Evolutionary conservation across 2,329 filamentous ascomycete species (phyloP).

Genomic region (Apiospora kogelbergensis): DNA sequence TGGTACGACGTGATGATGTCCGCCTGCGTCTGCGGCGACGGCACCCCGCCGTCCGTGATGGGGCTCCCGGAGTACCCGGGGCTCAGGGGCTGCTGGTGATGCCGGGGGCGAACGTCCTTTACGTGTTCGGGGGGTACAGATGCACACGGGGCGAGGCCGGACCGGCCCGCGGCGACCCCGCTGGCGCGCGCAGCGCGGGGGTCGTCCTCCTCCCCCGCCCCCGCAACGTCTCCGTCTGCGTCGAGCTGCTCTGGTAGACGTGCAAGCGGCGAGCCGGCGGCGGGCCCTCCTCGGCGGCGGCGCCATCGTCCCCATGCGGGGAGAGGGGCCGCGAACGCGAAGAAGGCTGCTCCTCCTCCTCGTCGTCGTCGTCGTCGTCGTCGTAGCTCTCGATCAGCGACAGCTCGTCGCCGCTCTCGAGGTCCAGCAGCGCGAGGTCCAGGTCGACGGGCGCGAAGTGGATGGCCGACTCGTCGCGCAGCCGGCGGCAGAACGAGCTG

Average conservation of each 20-base stretch:
- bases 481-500: not conserved
- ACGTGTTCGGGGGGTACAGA: not conserved
- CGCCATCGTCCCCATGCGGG: too few species aligned
- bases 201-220: too few species aligned
- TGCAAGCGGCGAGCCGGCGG: too few species aligned
- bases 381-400: not conserved
- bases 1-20: not conserved
- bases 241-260: not conserved
- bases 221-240: not conserved
- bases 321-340: too few species aligned
- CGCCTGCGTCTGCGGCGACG: not conserved
- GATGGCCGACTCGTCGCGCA: not conserved
- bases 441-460: not conserved
- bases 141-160: not conserved
- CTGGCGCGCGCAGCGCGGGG: not conserved
- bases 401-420: not conserved
- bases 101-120: too few species aligned
- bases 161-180: not conserved
- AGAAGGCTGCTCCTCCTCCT: too few species aligned
- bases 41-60: not conserved
- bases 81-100: not conserved
- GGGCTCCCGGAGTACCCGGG: not conserved
- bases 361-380: not conserved
- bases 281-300: too few species aligned
- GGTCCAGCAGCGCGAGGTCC: not conserved